A percentile compares a stretch with the other conserved stretches of the same genome.
Evolutionary conservation across 495 filamentous ascomycete species (phyloP).

Genomic region (Aspergillus panamensis): DNA sequence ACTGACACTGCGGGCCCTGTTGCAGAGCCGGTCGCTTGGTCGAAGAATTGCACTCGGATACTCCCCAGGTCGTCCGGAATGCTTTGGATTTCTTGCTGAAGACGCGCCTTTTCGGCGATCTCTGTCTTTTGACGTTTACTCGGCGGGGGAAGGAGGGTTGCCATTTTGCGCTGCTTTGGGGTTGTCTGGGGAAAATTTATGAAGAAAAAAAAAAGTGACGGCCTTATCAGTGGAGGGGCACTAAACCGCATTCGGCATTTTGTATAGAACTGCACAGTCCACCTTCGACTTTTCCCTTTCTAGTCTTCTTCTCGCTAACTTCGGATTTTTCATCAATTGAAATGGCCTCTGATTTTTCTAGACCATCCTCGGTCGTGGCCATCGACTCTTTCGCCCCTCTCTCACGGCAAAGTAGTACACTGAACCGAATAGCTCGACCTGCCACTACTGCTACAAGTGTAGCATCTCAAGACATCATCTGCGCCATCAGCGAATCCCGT

Average conservation of each 20-base stretch:
- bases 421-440: slow-evolving; percentile 48
- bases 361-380: slow-evolving; percentile 20
- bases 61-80: slow-evolving; percentile 71
- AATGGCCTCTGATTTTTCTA: slow-evolving; percentile 11
- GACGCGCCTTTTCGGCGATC: slow-evolving; percentile 62
- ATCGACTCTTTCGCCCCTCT: slow-evolving; percentile 26
- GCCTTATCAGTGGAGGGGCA: slow-evolving; percentile 24
- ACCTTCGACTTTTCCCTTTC: not conserved
- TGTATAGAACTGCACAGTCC: slow-evolving; percentile 30
- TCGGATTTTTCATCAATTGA: not conserved
- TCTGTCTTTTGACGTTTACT: slow-evolving; percentile 85
- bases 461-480: slow-evolving; percentile 74
- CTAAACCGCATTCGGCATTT: slow-evolving; percentile 27
- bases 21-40: slow-evolving; percentile 69
- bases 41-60: slow-evolving; percentile 82
- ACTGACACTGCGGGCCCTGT: slow-evolving; percentile 72
- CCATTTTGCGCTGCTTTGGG: slow-evolving; percentile 53
- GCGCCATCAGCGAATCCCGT: slow-evolving; percentile 85
- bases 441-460: slow-evolving; percentile 63
- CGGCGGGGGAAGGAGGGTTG: slow-evolving; percentile 83
- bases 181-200: slow-evolving; percentile 12
- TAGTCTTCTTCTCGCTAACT: not conserved
- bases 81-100: slow-evolving; percentile 72
- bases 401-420: slow-evolving; percentile 37
- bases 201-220: slow-evolving; percentile 15